phyloP scores from a whole-genome alignment of 805 yeast species.

The Metschnikowia amazonensis region DNA sequence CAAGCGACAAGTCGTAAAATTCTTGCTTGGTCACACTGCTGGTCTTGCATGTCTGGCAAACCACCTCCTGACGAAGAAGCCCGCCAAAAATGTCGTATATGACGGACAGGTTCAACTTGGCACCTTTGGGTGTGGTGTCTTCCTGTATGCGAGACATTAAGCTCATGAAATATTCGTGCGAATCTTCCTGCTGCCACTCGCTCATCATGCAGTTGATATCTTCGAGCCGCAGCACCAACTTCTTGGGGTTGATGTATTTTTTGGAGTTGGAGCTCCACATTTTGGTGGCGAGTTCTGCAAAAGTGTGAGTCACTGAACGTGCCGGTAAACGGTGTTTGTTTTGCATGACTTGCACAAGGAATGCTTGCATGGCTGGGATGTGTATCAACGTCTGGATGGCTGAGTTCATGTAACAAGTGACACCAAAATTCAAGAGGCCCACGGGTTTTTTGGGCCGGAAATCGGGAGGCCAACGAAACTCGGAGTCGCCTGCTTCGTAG shows the following conservation, averaged over 20 bases:
- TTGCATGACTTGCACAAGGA: conserved; percentile 60
- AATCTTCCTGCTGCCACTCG: conserved; percentile 96
- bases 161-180: conserved; percentile 96
- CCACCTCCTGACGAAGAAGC: conserved; percentile 73
- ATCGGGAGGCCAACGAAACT: conserved; percentile 51
- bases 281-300: conserved; percentile 64
- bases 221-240: conserved; percentile 62
- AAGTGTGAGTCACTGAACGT: conserved; percentile 58
- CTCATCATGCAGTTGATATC: conserved; percentile 96
- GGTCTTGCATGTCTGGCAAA: conserved; percentile 78
- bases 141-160: conserved; percentile 84
- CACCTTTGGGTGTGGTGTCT: conserved; percentile 89
- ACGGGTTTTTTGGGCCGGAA: conserved; percentile 49
- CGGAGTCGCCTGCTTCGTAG: background rate
- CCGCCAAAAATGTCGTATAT: conserved; percentile 96
- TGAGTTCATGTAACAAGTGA: conserved; percentile 94
- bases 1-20: conserved; percentile 85
- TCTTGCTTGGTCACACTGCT: conserved; percentile 87
- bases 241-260: conserved; percentile 68
- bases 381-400: conserved; percentile 90
- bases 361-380: conserved; percentile 86
- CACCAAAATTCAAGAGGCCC: conserved; percentile 88
- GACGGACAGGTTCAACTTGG: conserved; percentile 72
- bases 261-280: conserved; percentile 50
- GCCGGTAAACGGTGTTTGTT: conserved; percentile 49